Percentiles rank a stretch among this genome's conserved stretches.
phyloP scores from a whole-genome alignment of 2,329 filamentous ascomycete species.

The Xylaria arbuscula region DNA sequence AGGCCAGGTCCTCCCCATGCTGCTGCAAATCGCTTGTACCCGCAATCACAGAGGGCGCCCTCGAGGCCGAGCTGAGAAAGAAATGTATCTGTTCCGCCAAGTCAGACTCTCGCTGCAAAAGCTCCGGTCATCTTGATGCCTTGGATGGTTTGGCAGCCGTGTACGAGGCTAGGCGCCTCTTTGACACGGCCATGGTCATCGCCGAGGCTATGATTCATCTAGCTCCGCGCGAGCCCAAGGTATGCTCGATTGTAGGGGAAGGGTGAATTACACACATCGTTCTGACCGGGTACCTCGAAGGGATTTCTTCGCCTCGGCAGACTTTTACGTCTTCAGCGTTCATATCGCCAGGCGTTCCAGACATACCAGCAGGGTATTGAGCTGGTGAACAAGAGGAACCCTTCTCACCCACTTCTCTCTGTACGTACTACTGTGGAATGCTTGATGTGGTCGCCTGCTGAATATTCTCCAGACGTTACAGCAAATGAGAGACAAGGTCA shows the following conservation, averaged over 20 bases:
- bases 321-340: slow-evolving; percentile 41
- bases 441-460: slow-evolving; percentile 11
- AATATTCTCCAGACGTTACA: slow-evolving; percentile 33
- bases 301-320: slow-evolving; percentile 48
- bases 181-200: slow-evolving; percentile 36
- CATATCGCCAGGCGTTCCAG: slow-evolving; percentile 38
- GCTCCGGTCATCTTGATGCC: slow-evolving; percentile 42
- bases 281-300: slow-evolving; percentile 36
- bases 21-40: slow-evolving; percentile 40
- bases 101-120: slow-evolving; percentile 42
- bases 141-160: slow-evolving; percentile 45
- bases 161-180: slow-evolving; percentile 37
- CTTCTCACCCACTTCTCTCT: slow-evolving; percentile 40
- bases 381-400: slow-evolving; percentile 43
- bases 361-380: slow-evolving; percentile 44
- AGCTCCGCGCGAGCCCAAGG: slow-evolving; percentile 46
- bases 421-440: slow-evolving; percentile 33
- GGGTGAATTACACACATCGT: background rate
- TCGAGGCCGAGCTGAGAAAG: slow-evolving; percentile 42
- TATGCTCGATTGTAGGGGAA: slow-evolving; percentile 18
- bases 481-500: slow-evolving; percentile 40
- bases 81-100: slow-evolving; percentile 44
- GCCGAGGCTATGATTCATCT: slow-evolving; percentile 47
- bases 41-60: slow-evolving; percentile 35
- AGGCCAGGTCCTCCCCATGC: slow-evolving; percentile 33